Conservation (phyloP, 345 rosid species). For the Angophora floribunda region DNA sequence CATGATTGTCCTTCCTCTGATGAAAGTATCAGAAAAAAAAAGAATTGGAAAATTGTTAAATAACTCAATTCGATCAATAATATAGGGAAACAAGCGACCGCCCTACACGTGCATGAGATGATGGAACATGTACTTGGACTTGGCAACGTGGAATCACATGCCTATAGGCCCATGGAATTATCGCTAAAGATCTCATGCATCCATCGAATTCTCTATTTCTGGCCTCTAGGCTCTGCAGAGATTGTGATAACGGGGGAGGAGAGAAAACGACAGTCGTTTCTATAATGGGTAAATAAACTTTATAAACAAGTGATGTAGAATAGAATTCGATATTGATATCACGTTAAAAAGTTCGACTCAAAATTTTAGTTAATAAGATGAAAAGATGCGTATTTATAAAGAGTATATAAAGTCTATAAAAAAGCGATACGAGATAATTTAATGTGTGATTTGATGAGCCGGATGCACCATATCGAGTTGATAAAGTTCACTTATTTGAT, state of each 20-base stretch:
- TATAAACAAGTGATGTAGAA: background rate
- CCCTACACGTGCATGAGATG: background rate
- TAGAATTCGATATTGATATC: accelerated
- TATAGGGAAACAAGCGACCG: background rate
- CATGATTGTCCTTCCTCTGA: background rate
- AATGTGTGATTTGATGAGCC: background rate
- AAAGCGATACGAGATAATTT: background rate
- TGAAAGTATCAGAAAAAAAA: background rate
- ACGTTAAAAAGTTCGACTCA: accelerated
- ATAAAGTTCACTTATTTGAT: background rate
- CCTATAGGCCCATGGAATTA: background rate
- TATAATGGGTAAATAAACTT: background rate
- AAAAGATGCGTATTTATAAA: background rate
- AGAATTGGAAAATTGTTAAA: background rate
- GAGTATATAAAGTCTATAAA: background rate
- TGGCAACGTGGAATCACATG: background rate
- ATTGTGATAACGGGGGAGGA: background rate
- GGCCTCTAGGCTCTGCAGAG: background rate
- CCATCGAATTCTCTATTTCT: background rate
- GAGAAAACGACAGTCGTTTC: background rate
- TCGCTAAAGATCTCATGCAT: background rate
- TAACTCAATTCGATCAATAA: background rate
- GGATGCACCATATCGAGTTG: background rate
- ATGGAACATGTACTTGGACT: background rate
- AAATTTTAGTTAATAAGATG: background rate